Evolutionary conservation across 805 yeast species (phyloP).

Genomic region (Starmerella lactis-condensi): DNA sequence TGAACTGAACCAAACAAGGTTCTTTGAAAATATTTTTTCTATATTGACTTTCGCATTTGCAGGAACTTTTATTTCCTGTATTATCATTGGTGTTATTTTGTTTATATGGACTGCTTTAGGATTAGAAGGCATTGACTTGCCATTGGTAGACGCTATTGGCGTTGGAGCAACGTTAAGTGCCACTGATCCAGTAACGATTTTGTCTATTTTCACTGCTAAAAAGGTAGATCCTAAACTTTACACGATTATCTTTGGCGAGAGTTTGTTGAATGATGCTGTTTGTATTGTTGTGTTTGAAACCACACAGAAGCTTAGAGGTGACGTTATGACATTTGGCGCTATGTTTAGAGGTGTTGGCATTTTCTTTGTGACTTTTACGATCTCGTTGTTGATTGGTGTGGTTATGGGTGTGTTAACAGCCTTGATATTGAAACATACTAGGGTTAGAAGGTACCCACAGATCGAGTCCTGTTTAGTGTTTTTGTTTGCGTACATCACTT

Average conservation of each 20-base stretch:
- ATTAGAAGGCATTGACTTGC: slow-evolving; percentile 66
- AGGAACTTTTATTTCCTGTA: slow-evolving; percentile 83
- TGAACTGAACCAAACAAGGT: slow-evolving; percentile 87
- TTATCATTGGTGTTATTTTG: slow-evolving; percentile 73
- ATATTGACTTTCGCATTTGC: slow-evolving; percentile 90
- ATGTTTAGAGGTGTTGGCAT: slow-evolving; percentile 80
- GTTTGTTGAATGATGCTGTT: slow-evolving; percentile 87
- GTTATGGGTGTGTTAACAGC: slow-evolving; percentile 80
- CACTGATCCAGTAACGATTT: slow-evolving; percentile 93
- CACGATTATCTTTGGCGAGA: slow-evolving; percentile 94
- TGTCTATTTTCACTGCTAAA: slow-evolving; percentile 90
- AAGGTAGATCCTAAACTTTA: slow-evolving; percentile 95
- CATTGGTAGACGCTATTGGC: slow-evolving; percentile 91
- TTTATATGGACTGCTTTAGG: slow-evolving; percentile 86
- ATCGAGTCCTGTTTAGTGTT: slow-evolving; percentile 87
- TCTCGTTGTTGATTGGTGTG: slow-evolving; percentile 77
- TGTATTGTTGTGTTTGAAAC: slow-evolving; percentile 98
- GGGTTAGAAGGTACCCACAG: slow-evolving; percentile 85
- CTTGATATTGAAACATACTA: slow-evolving; percentile 73
- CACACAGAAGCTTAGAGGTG: slow-evolving; percentile 87
- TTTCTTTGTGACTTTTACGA: slow-evolving; percentile 80
- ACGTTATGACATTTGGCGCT: slow-evolving; percentile 41
- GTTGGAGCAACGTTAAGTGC: slow-evolving; percentile 97
- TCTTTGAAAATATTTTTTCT: slow-evolving; percentile 78
- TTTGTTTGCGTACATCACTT: slow-evolving; percentile 83